Base-by-base conservation (phyloP, 1,284 basidiomycete genomes). In the Boletellus deceptivus region DNA sequence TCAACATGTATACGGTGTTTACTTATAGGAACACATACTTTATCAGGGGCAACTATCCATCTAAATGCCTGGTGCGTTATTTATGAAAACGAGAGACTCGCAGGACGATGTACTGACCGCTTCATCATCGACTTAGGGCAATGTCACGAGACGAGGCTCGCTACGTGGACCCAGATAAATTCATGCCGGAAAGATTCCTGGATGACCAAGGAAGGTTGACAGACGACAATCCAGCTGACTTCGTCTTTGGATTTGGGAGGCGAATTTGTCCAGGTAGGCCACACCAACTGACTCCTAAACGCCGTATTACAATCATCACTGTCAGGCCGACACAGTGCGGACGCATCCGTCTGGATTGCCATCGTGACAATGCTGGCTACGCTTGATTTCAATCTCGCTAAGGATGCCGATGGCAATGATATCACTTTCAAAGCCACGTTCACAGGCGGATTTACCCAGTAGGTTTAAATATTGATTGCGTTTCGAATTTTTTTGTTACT, bases 211-310 rank as follows among this genome's bases (percentile, higher is more conserved):
- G 58, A 1, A 24, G 29, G 29, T 31, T 31, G 29, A 31, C 4
- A 4, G 29, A 31, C 29, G 53, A 62, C 9, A 42, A 52, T 22
- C 54, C 58, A 1, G 6, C 27, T 6, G 38, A 53, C 1, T 57
- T 48, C 10, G 17, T 45, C 18, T 62, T 64, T 46, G 60, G 55
- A 24, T 62, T 62, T 24, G 60, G 60, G 16, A 53, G 55, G 3
- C 52, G 60, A 22, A 41, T 38, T 16, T 59, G 59, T 29, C 14
- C 44, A 54, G 43, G 49, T 50, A 22, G 17, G 43, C 6, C 7
- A 17, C 18, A 2, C 34, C 8, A 2, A 9, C 22, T 13, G 14
- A 16, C 1, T 1, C 4, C 3, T 3, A 22, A 22, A 22, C 22
- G 22, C 22, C 22, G 22, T 22, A 22, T 9, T n/a, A 10, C 10